Evolutionary conservation across 768 basidiomycete species (phyloP), one percentile per base, ranked within the genome.

Genomic region (Suillus bovinus): DNA sequence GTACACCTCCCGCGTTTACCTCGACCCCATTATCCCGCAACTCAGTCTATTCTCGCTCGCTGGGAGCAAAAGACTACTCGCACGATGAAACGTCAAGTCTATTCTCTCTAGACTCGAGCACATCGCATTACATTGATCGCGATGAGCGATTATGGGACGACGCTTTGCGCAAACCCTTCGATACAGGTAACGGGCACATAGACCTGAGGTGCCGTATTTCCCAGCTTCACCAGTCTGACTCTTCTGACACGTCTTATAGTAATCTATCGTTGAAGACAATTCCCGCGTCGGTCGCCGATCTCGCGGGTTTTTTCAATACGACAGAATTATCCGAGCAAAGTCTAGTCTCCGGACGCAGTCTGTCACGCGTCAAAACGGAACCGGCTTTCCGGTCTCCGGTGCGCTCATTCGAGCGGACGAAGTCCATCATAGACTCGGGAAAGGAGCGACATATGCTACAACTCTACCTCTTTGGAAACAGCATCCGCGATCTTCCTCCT

Each of bases 391-490:
- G 68, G 38, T 14, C 56, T 13, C 65, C 64, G 20, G 61, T 61
- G 47, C 68, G 68, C 54, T 72, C 69, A 6, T 69, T 75, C 10
- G 70, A 67, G 8, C 64, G 73, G 41, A 68, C 71, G 3, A 64
- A 71, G 67, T 70, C 71, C 14, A 66, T 75, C 44, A 64, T 67
- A 46, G 71, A 73, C 57, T 62, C 65, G 39, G 79, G 81, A 1
- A 72, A 80, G 42, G 78, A 81, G 10, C 78, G 78, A 67, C 78
- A 84, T 55, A 76, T 84, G 39, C 76, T 90, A 5, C 80, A 84
- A 33, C 73, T 93, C 5, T 87, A 79, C 63, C 81, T 91, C 0
- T 81, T 78, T 20, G 68, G 74, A 6, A 90, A 91, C 67, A 63
- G 60, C 24, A 87, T 93, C 34, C 72, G 77, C 0, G 71, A 66